Evolutionary conservation across 176 grass and related monocot genomes (phyloP).

Genomic region (Melocanna baccifera): DNA sequence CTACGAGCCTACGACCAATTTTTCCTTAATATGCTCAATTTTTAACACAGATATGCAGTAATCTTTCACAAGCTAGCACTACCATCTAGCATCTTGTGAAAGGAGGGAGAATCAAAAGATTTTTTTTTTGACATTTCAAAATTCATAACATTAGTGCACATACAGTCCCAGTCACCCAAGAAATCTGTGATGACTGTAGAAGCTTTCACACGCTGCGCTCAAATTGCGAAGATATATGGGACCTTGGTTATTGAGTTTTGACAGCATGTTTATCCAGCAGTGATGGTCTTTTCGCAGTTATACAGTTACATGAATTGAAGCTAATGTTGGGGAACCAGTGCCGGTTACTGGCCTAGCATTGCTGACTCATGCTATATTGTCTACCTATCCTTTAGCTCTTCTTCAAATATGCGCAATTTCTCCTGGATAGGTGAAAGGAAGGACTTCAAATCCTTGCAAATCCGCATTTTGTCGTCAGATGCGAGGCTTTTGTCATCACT

Average conservation of each 20-base stretch:
- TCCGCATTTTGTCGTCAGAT: conserved; percentile 46
- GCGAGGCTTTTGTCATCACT: conserved; percentile 61
- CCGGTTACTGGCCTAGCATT: no score
- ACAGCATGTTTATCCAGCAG: background rate
- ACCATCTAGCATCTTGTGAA: background rate
- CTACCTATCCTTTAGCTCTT: conserved; percentile 84
- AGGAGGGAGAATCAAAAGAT: background rate
- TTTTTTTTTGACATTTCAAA: background rate
- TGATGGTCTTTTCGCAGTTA: background rate
- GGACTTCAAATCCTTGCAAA: conserved; percentile 67
- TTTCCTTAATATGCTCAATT: background rate
- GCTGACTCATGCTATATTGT: no score
- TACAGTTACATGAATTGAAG: background rate
- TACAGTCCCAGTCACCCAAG: background rate
- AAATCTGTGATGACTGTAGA: background rate
- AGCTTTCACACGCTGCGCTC: background rate
- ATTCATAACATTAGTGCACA: background rate
- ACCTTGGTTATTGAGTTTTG: background rate
- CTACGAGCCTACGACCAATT: no score
- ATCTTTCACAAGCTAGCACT: background rate
- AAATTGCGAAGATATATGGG: background rate
- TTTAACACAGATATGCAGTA: background rate
- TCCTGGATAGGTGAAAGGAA: conserved; percentile 64
- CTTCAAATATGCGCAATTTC: conserved; percentile 60
- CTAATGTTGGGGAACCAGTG: background rate